Evolutionary conservation across 2,329 filamentous ascomycete genomes (phyloP), one percentile per base, ranked within the genome.

Genomic region (Xylariales sp.): DNA sequence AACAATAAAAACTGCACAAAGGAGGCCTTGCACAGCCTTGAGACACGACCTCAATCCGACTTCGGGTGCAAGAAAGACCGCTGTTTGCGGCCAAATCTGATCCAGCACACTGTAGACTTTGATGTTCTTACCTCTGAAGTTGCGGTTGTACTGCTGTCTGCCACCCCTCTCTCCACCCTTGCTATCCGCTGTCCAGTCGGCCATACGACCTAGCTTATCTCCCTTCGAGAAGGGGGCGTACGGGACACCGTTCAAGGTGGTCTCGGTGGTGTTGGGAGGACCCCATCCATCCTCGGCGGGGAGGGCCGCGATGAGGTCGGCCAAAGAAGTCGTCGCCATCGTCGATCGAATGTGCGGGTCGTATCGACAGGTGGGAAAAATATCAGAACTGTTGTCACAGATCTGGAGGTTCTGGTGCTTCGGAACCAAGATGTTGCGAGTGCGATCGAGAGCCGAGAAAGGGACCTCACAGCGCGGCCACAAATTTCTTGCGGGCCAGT

Each of bases 181-280:
- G 63, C 86, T 82, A 60, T 96, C 93, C 33, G 81, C 60, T 14
- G 90, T 95, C 93, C 93, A 98, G 74, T 98, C 93, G 44, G 93
- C 93, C 90, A 98, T 97, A 63, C 93, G 90, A 59, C 93, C 93
- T 43, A 98, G 76, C 77, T 96, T 97, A 74, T 98, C 93, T 62
- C 88, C 89, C 70, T 98, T 98, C 51, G 90, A 96, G 74, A 93
- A 98, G 44, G 93, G 93, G 54, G 93, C 93, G 65, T 96, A 98
- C 27, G 93, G 93, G 34, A 97, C 88, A 61, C 93, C 93, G 61
- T 95, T 83, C 56, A 97, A 78, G 45, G 87, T 95, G 48, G 88
- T 95, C 63, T 95, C 88, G 54, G 71, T 80, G 44, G 89, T 85
- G 51, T 85, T 79, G 44, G 85, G 65, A 38, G 91, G 91, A 43